Conservation (phyloP, 441 rosid genomes). For the Syzygium syzygioides region DNA sequence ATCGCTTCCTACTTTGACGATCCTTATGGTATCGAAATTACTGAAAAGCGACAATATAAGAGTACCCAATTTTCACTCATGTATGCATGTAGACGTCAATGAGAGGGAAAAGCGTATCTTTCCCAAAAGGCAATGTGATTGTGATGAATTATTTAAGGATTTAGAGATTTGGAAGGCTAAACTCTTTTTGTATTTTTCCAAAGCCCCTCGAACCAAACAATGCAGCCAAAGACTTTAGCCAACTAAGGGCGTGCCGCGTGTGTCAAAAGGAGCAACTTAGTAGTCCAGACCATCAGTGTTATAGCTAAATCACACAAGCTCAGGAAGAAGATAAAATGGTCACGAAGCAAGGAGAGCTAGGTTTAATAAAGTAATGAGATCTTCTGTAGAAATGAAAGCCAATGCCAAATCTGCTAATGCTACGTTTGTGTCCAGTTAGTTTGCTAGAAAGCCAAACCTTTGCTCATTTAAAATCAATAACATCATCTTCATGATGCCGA, state of each 20-base stretch:
- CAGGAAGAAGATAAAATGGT: not conserved
- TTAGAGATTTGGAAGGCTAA: not conserved
- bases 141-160: not conserved
- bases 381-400: not conserved
- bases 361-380: not conserved
- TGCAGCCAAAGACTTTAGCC: slow-evolving; percentile 50
- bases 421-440: not conserved
- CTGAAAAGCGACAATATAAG: not conserved
- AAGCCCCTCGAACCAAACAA: too few species aligned
- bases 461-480: not conserved
- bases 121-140: not conserved
- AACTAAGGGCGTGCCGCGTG: slow-evolving; percentile 89
- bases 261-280: not conserved
- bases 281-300: slow-evolving; percentile 8
- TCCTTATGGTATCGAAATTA: not conserved
- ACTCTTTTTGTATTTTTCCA: too few species aligned
- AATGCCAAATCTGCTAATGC: not conserved
- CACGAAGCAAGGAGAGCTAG: not conserved
- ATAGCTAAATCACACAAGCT: not conserved
- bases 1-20: not conserved
- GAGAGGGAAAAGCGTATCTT: not conserved
- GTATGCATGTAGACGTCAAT: not conserved
- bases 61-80: not conserved
- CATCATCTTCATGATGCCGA: not conserved
- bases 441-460: not conserved